Conservation (phyloP, 2,329 filamentous ascomycete genomes). For the Aspergillus sp. region DNA sequence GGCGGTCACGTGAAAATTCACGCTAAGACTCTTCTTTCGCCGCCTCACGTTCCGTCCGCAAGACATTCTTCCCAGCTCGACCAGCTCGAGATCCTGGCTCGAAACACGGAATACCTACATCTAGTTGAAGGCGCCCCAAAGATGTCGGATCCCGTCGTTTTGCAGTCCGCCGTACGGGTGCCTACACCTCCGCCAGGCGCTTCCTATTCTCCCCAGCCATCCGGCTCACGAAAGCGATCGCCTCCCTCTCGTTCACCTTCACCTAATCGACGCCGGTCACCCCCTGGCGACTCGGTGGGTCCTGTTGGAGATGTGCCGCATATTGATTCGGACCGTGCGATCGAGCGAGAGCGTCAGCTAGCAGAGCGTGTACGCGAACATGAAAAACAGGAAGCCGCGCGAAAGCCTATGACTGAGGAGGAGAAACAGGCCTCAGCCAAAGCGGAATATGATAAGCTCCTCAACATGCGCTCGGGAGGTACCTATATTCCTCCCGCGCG, state of each 20-base stretch:
- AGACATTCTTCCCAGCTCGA: slow-evolving; percentile 13
- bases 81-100: background rate
- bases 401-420: slow-evolving; percentile 66
- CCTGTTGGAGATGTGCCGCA: slow-evolving; percentile 45
- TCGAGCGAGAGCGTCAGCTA: slow-evolving; percentile 52
- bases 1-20: slow-evolving; percentile 15
- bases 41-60: slow-evolving; percentile 19
- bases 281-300: slow-evolving; percentile 37
- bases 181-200: slow-evolving; percentile 55
- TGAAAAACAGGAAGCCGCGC: slow-evolving; percentile 47
- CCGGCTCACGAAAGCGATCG: slow-evolving; percentile 57
- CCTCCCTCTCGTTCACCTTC: slow-evolving; percentile 56
- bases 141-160: slow-evolving; percentile 48
- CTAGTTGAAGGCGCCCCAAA: slow-evolving; percentile 13
- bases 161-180: slow-evolving; percentile 59
- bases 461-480: slow-evolving; percentile 90
- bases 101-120: background rate
- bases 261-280: slow-evolving; percentile 51
- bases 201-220: slow-evolving; percentile 49
- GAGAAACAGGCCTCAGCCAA: slow-evolving; percentile 86
- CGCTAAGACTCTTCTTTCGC: slow-evolving; percentile 24
- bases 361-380: slow-evolving; percentile 55
- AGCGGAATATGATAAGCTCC: slow-evolving; percentile 88
- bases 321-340: slow-evolving; percentile 50
- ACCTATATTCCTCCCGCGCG: slow-evolving; percentile 94